Percentiles rank a stretch among this genome's conserved stretches.
Evolutionary conservation across 1,139 yeast genomes (phyloP).

Genomic region (Yamadazyma dendronema): DNA sequence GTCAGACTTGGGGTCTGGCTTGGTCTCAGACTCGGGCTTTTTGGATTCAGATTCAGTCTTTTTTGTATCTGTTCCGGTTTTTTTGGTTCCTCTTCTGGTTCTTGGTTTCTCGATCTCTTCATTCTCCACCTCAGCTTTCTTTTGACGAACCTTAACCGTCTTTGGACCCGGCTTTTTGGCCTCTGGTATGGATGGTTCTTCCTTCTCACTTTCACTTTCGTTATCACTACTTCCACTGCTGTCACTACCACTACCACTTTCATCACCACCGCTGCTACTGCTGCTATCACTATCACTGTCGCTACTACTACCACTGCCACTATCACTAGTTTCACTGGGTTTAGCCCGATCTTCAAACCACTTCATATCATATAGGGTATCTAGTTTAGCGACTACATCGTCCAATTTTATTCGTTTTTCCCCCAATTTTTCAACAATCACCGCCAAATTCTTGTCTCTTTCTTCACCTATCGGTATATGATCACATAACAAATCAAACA

Average conservation of each 20-base stretch:
- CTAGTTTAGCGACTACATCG: constrained; percentile 61
- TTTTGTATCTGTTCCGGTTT: too few species aligned
- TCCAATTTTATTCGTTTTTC: constrained; percentile 24
- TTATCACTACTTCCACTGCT: constrained; percentile 2
- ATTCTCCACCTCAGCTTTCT: neutral
- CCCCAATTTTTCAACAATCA: constrained; percentile 49
- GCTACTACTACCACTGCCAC: constrained; percentile 1
- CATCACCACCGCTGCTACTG: neutral
- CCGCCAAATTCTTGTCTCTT: constrained; percentile 58
- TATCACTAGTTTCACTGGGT: constrained; percentile 6
- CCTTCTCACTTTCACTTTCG: constrained; percentile 2
- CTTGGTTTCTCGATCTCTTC: neutral
- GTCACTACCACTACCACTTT: constrained; percentile 1
- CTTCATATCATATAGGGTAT: constrained; percentile 43
- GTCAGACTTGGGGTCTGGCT: neutral
- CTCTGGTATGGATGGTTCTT: constrained; percentile 2
- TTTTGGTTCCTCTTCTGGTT: neutral
- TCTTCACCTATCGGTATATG: constrained; percentile 63
- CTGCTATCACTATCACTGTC: constrained; percentile 1
- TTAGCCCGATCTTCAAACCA: constrained; percentile 41
- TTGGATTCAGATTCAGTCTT: too few species aligned
- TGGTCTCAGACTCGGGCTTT: too few species aligned
- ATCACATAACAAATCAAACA: constrained; percentile 66
- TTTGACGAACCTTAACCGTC: neutral
- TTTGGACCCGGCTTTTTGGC: neutral